Evolutionary conservation across 2,329 filamentous ascomycete species (phyloP).

Genomic region (Penicillium sp.): DNA sequence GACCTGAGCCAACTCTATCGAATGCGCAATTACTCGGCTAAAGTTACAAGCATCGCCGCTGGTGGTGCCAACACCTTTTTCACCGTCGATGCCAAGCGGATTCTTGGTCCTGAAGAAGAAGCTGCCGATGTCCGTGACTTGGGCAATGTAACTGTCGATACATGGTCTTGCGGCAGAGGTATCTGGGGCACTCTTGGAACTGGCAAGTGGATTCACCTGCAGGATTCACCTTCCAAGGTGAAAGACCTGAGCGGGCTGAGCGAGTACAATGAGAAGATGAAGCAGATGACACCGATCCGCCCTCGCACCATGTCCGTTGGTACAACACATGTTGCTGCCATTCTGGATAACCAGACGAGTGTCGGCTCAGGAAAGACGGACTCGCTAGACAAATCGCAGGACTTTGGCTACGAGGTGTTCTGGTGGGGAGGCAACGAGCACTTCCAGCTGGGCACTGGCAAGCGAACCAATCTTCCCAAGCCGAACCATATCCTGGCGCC

Average conservation of each 20-base stretch:
- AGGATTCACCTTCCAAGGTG: slow-evolving; percentile 70
- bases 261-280: slow-evolving; percentile 74
- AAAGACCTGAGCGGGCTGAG: slow-evolving; percentile 75
- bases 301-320: slow-evolving; percentile 69
- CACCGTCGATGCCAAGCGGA: slow-evolving; percentile 67
- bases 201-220: slow-evolving; percentile 83
- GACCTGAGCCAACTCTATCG: slow-evolving; percentile 68
- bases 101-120: slow-evolving; percentile 47
- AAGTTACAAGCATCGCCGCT: slow-evolving; percentile 72
- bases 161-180: slow-evolving; percentile 82
- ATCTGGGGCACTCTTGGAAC: slow-evolving; percentile 79
- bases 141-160: slow-evolving; percentile 63
- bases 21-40: slow-evolving; percentile 57
- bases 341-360: slow-evolving; percentile 75
- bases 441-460: slow-evolving; percentile 89
- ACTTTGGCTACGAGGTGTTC: slow-evolving; percentile 82
- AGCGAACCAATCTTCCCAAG: slow-evolving; percentile 69
- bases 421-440: slow-evolving; percentile 96
- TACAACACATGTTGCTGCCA: slow-evolving; percentile 70
- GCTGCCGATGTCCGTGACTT: slow-evolving; percentile 40
- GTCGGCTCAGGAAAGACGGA: slow-evolving; percentile 50
- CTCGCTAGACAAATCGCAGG: slow-evolving; percentile 63
- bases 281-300: slow-evolving; percentile 69
- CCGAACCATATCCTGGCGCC: slow-evolving; percentile 79
- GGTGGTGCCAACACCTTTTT: slow-evolving; percentile 86